phyloP scores from a whole-genome alignment of 441 rosid genomes.

The Pelargonium australe region DNA sequence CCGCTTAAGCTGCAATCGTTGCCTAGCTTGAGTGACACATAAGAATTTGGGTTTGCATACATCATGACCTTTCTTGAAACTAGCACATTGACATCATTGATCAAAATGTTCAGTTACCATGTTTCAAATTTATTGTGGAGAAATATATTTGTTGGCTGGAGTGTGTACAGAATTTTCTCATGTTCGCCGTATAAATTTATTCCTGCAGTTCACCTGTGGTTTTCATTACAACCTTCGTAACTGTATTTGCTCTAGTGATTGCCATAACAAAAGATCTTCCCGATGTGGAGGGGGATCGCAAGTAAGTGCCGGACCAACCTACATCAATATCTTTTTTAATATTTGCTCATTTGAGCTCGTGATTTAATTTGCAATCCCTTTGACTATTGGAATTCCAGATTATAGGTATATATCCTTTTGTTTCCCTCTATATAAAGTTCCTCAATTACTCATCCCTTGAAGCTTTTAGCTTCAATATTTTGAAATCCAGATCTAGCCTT shows the following conservation, averaged over 20 bases:
- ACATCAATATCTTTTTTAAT: background rate
- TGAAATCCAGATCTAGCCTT: background rate
- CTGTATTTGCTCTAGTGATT: conserved; percentile 82
- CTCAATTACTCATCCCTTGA: conserved; percentile 6
- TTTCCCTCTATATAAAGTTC: background rate
- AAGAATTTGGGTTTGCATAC: background rate
- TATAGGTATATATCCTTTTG: background rate
- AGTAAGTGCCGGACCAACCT: conserved; percentile 41
- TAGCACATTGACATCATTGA: background rate
- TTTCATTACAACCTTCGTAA: conserved; percentile 86
- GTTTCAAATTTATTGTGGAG: background rate
- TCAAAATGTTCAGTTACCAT: background rate
- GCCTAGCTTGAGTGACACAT: background rate
- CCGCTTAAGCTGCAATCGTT: background rate
- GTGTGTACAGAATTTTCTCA: background rate
- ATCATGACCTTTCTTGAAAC: background rate
- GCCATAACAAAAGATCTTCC: conserved; percentile 97
- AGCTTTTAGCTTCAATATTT: background rate
- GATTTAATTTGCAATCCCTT: background rate
- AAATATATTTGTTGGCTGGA: background rate
- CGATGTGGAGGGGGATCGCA: conserved; percentile 93
- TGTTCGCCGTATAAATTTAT: conserved; percentile 10
- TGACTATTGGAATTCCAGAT: background rate
- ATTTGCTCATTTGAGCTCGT: background rate
- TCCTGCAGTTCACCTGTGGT: conserved; percentile 83